Evolutionary conservation across 768 basidiomycete species (phyloP).

Genomic region (Lactarius akahatsu): DNA sequence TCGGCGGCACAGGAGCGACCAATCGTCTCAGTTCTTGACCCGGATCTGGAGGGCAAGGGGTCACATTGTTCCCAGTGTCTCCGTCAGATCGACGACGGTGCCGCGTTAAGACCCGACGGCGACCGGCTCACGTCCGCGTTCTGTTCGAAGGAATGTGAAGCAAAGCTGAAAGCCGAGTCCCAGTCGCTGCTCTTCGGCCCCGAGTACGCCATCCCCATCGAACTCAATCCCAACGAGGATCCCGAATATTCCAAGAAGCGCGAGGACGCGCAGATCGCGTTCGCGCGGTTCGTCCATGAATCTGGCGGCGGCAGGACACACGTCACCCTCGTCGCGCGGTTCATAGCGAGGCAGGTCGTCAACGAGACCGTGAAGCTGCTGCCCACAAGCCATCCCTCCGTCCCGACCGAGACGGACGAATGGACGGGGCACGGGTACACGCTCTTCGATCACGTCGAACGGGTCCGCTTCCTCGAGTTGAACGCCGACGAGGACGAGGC

Average conservation of each 20-base stretch:
- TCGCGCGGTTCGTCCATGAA: constrained; percentile 54
- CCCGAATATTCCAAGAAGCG: constrained; percentile 45
- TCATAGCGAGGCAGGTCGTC: constrained; percentile 70
- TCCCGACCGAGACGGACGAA: constrained; percentile 31
- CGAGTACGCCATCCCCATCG: constrained; percentile 56
- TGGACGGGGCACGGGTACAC: constrained; percentile 54
- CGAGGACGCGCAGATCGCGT: constrained; percentile 56
- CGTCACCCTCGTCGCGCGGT: constrained; percentile 64
- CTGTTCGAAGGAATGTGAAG: constrained; percentile 70
- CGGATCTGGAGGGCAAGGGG: constrained; percentile 65
- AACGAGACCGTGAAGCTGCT: constrained; percentile 61
- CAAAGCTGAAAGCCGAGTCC: constrained; percentile 54
- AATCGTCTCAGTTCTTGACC: constrained; percentile 66
- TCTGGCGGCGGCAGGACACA: constrained; percentile 40
- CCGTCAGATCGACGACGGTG: constrained; percentile 49
- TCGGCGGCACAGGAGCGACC: constrained; percentile 61
- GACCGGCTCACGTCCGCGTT: constrained; percentile 62
- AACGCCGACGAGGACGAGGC: constrained; percentile 48
- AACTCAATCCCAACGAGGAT: constrained; percentile 37
- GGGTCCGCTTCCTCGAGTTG: constrained; percentile 67
- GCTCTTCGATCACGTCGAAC: constrained; percentile 74
- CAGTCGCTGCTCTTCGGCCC: constrained; percentile 71
- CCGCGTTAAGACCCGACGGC: constrained; percentile 45
- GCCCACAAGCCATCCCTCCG: constrained; percentile 28
- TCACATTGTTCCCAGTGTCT: constrained; percentile 76